Percentiles rank a stretch among this genome's conserved stretches.
These are phyloP conservation scores for Umbelopsis sp. DNA, from an alignment of 192 early-diverging fungal genomes.

Conservation along the genomic window DNA sequence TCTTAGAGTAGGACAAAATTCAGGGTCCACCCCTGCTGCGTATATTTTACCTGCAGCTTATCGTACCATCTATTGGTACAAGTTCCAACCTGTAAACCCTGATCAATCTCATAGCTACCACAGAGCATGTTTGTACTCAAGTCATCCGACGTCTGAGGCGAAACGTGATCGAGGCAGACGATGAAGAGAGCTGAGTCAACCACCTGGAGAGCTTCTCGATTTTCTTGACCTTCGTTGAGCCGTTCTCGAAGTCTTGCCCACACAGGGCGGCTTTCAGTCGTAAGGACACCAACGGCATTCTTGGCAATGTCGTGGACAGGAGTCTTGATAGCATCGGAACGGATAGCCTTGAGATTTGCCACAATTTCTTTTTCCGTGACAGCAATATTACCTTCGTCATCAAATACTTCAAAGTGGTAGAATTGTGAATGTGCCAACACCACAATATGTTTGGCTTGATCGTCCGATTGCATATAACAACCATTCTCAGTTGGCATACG, in stretches of 20 bases:
- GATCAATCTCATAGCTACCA: conserved; percentile 48
- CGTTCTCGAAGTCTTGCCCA: conserved; percentile 69
- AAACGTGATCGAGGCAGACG: conserved; percentile 75
- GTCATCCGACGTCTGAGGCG: conserved; percentile 38
- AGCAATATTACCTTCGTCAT: conserved; percentile 49
- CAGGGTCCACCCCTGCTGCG: neutral
- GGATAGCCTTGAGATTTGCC: conserved; percentile 61
- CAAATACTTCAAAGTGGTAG: conserved; percentile 75
- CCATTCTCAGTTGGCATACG: conserved; percentile 65
- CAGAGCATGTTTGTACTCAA: conserved; percentile 51
- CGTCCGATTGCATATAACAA: conserved; percentile 38
- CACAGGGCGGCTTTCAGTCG: conserved; percentile 74
- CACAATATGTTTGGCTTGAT: conserved; percentile 57
- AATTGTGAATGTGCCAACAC: conserved; percentile 77
- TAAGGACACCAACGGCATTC: conserved; percentile 68
- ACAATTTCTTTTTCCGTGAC: conserved; percentile 68
- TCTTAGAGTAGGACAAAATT: conserved; percentile 2
- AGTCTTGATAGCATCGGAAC: conserved; percentile 50
- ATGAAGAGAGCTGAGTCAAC: conserved; percentile 78
- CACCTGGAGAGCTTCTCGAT: conserved; percentile 55
- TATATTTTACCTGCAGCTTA: conserved; percentile 54
- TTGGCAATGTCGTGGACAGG: conserved; percentile 56
- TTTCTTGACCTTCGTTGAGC: conserved; percentile 54
- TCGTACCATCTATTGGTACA: conserved; percentile 87
- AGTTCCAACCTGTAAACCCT: conserved; percentile 48